These are phyloP conservation scores for Diospyros kaki DNA, from an alignment of 148 eudicot genomes.

Conservation along the genomic window DNA sequence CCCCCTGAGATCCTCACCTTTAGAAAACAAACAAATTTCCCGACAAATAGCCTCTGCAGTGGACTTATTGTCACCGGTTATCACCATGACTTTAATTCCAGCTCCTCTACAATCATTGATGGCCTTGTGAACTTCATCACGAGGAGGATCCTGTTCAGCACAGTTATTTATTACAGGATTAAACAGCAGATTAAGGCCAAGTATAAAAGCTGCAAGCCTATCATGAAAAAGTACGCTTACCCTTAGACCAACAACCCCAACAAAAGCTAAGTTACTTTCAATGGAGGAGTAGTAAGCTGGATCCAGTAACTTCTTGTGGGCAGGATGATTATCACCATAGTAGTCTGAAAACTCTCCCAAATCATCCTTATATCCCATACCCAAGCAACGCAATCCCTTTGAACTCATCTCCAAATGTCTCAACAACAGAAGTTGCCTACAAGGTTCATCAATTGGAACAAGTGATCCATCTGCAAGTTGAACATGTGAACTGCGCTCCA, in stretches of 20 bases:
- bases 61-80: conserved; percentile 82
- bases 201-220: background rate
- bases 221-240: conserved; percentile 32
- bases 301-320: conserved; percentile 76
- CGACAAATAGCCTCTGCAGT: conserved; percentile 84
- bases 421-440: conserved; percentile 45
- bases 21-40: conserved; percentile 56
- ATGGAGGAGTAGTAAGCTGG: conserved; percentile 58
- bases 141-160: conserved; percentile 72
- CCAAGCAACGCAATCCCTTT: conserved; percentile 82
- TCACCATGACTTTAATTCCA: conserved; percentile 80
- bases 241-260: conserved; percentile 81
- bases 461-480: conserved; percentile 84
- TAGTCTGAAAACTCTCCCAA: conserved; percentile 68
- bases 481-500: conserved; percentile 68
- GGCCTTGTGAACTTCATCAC: conserved; percentile 73
- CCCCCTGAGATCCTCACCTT: conserved; percentile 44
- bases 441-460: conserved; percentile 59
- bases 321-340: conserved; percentile 51
- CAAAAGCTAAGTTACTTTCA: conserved; percentile 68
- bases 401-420: conserved; percentile 75
- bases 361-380: conserved; percentile 76
- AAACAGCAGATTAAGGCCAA: background rate
- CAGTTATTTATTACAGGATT: background rate
- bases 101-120: conserved; percentile 78